Percentiles rank a stretch among this genome's conserved stretches.
Conservation (phyloP, 2,329 filamentous ascomycete species). For the Claviceps fusiformis region DNA sequence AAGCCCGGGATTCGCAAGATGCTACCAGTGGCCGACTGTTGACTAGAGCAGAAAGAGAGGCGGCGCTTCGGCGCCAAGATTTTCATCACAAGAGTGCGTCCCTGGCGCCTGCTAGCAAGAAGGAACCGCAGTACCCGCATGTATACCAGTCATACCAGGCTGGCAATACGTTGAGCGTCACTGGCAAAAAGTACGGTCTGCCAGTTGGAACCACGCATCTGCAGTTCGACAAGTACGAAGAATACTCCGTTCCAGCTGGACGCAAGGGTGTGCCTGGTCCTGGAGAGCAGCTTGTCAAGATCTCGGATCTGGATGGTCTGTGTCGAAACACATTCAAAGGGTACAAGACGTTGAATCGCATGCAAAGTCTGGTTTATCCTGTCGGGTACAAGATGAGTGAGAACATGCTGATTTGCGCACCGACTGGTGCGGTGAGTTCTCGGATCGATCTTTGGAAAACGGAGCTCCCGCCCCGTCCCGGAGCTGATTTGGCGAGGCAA, state of each 20-base stretch:
- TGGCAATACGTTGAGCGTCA: conserved; percentile 69
- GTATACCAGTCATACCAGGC: conserved; percentile 77
- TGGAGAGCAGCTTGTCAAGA: conserved; percentile 63
- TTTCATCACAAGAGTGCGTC: conserved; percentile 67
- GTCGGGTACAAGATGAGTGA: conserved; percentile 93
- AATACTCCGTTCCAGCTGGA: conserved; percentile 74
- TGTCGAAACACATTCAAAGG: conserved; percentile 87
- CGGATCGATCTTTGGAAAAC: neutral
- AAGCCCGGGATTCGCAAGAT: conserved; percentile 19
- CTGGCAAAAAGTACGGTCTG: conserved; percentile 71
- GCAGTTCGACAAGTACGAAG: conserved; percentile 70
- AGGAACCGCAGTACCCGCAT: conserved; percentile 75
- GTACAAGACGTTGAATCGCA: conserved; percentile 86
- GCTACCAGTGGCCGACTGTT: conserved; percentile 43
- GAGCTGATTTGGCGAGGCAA: neutral
- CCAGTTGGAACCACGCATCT: conserved; percentile 60
- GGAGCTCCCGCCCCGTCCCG: too few species aligned
- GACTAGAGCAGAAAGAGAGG: conserved; percentile 64
- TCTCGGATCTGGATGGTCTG: conserved; percentile 74
- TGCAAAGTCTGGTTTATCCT: conserved; percentile 94
- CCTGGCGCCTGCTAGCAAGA: conserved; percentile 57
- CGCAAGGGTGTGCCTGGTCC: conserved; percentile 61
- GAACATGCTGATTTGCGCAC: conserved; percentile 97
- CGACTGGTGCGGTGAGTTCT: conserved; percentile 68
- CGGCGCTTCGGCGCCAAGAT: conserved; percentile 62